These are phyloP conservation scores for Xanthoconium separans DNA, from an alignment of 1,284 basidiomycete species.

Conservation along the genomic window DNA sequence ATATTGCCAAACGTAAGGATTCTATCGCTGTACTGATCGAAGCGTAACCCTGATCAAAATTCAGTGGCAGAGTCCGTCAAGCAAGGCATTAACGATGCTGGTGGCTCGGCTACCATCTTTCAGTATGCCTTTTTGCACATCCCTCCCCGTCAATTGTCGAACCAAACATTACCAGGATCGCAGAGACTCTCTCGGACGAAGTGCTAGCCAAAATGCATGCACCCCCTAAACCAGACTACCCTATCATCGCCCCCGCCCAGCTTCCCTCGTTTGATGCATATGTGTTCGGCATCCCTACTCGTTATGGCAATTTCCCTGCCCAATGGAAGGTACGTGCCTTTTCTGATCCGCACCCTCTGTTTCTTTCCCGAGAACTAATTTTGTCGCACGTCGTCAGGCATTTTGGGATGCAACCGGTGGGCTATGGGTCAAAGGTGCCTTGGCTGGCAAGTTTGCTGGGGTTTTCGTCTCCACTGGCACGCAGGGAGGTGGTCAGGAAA, in stretches of 20 bases:
- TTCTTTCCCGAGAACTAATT: conserved; percentile 2
- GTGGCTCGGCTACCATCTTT: conserved; percentile 47
- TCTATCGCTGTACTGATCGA: not conserved
- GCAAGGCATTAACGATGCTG: conserved; percentile 46
- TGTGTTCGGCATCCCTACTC: conserved; percentile 49
- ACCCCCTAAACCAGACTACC: conserved; percentile 42
- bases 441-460: conserved; percentile 55
- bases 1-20: conserved; percentile 40
- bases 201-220: conserved; percentile 59
- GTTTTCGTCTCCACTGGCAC: conserved; percentile 45
- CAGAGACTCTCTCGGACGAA: conserved; percentile 56
- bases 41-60: not conserved
- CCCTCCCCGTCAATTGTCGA: not conserved
- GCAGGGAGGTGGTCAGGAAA: conserved; percentile 46
- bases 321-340: conserved; percentile 35
- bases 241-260: conserved; percentile 44
- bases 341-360: not conserved
- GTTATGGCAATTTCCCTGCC: conserved; percentile 39
- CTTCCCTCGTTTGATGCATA: conserved; percentile 41
- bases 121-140: conserved; percentile 27
- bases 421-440: conserved; percentile 47
- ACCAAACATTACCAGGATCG: conserved; percentile 32
- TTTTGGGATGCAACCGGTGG: conserved; percentile 54
- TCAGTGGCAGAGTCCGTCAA: conserved; percentile 52
- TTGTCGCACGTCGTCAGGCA: conserved; percentile 24